phyloP scores from a whole-genome alignment of 2,329 filamentous ascomycete species.

The Botrytis fabae region DNA sequence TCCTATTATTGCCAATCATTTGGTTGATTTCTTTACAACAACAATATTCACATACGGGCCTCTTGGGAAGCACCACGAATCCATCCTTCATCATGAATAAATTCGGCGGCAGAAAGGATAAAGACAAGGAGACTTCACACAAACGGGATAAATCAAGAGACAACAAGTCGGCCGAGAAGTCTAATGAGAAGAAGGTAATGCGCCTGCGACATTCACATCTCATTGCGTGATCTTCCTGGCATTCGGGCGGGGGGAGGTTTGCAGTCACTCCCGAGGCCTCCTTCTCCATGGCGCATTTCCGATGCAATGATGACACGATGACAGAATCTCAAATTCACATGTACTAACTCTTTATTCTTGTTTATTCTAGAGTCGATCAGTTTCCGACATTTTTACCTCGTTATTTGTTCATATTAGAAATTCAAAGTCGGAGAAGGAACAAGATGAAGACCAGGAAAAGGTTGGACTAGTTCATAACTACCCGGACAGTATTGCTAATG shows the following conservation, averaged over 20 bases:
- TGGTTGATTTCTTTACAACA: background rate
- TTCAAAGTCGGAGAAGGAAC: slow-evolving; percentile 32
- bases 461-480: slow-evolving; percentile 22
- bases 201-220: slow-evolving; percentile 24
- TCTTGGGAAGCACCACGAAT: background rate
- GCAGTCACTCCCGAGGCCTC: slow-evolving; percentile 21
- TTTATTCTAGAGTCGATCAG: slow-evolving; percentile 49
- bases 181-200: slow-evolving; percentile 50
- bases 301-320: slow-evolving; percentile 24
- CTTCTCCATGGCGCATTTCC: slow-evolving; percentile 26
- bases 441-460: slow-evolving; percentile 54
- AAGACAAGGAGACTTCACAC: slow-evolving; percentile 49
- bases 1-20: background rate
- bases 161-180: slow-evolving; percentile 37
- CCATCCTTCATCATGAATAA: slow-evolving; percentile 1
- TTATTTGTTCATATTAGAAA: slow-evolving; percentile 67
- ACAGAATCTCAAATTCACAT: slow-evolving; percentile 26
- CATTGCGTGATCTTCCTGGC: slow-evolving; percentile 22
- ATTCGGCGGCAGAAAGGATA: slow-evolving; percentile 62
- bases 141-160: slow-evolving; percentile 58
- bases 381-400: slow-evolving; percentile 59
- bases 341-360: slow-evolving; percentile 34
- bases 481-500: slow-evolving; percentile 20
- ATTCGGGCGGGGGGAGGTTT: slow-evolving; percentile 24
- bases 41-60: background rate